Conservation (phyloP, 2,329 filamentous ascomycete species). For the Clarireedia monteithiana region DNA sequence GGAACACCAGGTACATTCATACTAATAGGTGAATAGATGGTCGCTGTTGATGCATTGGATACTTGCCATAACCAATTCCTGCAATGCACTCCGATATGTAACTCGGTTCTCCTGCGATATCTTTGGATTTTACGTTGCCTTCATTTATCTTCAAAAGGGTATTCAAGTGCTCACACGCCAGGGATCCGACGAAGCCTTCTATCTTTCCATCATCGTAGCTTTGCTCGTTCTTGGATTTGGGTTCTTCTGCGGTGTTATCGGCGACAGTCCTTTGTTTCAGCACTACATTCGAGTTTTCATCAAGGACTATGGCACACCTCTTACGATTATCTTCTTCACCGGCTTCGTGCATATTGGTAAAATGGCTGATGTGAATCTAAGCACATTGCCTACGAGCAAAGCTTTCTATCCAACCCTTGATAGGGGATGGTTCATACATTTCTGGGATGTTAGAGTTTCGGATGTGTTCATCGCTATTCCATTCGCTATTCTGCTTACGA, state of each 20-base stretch:
- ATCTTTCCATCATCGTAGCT: conserved; percentile 69
- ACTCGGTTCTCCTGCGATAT: conserved; percentile 90
- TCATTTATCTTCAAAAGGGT: conserved; percentile 86
- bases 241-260: conserved; percentile 66
- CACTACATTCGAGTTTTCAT: conserved; percentile 73
- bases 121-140: conserved; percentile 89
- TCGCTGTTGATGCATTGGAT: conserved; percentile 78
- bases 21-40: conserved; percentile 49
- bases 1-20: background rate
- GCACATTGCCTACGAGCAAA: conserved; percentile 65
- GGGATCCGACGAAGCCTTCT: conserved; percentile 58
- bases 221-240: conserved; percentile 71
- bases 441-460: conserved; percentile 67
- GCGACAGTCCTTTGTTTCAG: conserved; percentile 63
- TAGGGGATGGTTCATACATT: conserved; percentile 69
- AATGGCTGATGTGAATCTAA: conserved; percentile 63
- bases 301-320: conserved; percentile 81
- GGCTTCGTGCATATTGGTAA: conserved; percentile 82
- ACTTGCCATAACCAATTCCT: conserved; percentile 75
- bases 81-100: conserved; percentile 82
- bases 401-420: conserved; percentile 73
- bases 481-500: conserved; percentile 74
- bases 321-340: conserved; percentile 81
- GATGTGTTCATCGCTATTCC: conserved; percentile 82
- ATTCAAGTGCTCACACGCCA: conserved; percentile 77